Percentiles rank a stretch among this genome's conserved stretches.
phyloP scores from a whole-genome alignment of 1,139 yeast species.

The Suhomyces wounanorum region DNA sequence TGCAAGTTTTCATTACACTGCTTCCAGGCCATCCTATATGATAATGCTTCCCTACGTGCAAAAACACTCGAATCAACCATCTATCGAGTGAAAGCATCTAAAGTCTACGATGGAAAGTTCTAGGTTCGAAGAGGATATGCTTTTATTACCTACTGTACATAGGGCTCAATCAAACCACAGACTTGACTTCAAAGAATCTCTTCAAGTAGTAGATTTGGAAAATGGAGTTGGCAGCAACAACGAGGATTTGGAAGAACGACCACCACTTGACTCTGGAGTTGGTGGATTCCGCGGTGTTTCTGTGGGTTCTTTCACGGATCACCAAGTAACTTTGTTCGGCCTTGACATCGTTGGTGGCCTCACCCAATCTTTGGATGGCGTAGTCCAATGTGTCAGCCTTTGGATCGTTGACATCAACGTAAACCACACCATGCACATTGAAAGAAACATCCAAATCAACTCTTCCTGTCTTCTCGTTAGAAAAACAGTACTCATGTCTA shows the following conservation, averaged over 20 bases:
- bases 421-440: conserved; percentile 91
- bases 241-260: conserved; percentile 87
- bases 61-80: too few species aligned
- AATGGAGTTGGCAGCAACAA: conserved; percentile 81
- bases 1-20: too few species aligned
- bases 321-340: conserved; percentile 93
- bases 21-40: too few species aligned
- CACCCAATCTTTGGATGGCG: conserved; percentile 75
- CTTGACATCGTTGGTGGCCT: conserved; percentile 80
- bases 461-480: conserved; percentile 74
- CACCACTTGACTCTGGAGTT: conserved; percentile 98
- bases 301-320: conserved; percentile 94
- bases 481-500: conserved; percentile 85
- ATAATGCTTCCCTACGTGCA: too few species aligned
- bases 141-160: conserved; percentile 1
- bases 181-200: conserved; percentile 93
- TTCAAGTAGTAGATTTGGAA: conserved; percentile 94
- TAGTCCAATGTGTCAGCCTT: conserved; percentile 81
- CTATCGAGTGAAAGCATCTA: too few species aligned
- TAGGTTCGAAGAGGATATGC: not conserved
- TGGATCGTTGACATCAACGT: conserved; percentile 83
- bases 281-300: conserved; percentile 98
- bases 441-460: conserved; percentile 90
- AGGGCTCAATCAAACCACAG: conserved; percentile 58
- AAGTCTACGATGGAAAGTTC: not conserved